A percentile compares a stretch with the other conserved stretches of the same genome.
These are phyloP conservation scores for Trichocomaceae sp. DNA, from an alignment of 2,329 filamentous ascomycete species.

Conservation along the genomic window DNA sequence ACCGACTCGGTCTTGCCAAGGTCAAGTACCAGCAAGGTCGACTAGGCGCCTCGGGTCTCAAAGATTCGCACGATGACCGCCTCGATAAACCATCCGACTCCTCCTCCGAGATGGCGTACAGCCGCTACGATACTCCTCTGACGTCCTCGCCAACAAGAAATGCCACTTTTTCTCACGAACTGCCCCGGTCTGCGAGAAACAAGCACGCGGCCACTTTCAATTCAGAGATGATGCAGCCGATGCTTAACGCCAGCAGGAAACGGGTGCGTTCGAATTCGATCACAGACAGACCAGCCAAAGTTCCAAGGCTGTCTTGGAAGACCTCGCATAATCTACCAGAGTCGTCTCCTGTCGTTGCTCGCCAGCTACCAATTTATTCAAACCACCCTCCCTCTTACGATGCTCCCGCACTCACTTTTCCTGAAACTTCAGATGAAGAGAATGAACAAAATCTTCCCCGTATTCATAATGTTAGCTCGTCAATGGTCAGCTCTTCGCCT, in stretches of 20 bases:
- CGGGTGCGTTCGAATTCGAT: constrained; percentile 62
- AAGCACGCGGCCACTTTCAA: constrained; percentile 41
- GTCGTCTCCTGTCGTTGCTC: constrained; percentile 77
- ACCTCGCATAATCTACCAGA: constrained; percentile 68
- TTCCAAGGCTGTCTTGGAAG: constrained; percentile 64
- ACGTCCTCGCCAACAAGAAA: constrained; percentile 82
- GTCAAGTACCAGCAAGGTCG: constrained; percentile 96
- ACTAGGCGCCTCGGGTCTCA: constrained; percentile 79
- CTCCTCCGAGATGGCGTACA: constrained; percentile 73
- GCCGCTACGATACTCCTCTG: constrained; percentile 44
- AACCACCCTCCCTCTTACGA: constrained; percentile 69
- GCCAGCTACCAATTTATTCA: constrained; percentile 67
- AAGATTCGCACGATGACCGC: constrained; percentile 68
- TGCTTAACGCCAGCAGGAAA: constrained; percentile 53
- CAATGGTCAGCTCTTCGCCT: constrained; percentile 67
- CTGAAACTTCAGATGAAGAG: constrained; percentile 56
- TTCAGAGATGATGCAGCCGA: constrained; percentile 37
- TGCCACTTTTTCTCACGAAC: constrained; percentile 75
- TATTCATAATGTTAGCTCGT: constrained; percentile 36
- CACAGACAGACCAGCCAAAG: constrained; percentile 51
- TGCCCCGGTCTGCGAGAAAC: constrained; percentile 51
- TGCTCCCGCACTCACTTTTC: constrained; percentile 53
- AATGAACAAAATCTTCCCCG: constrained; percentile 70
- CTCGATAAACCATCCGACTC: constrained; percentile 77
- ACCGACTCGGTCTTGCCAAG: constrained; percentile 88